Conservation (phyloP, 1,284 basidiomycete species). For the Hymenochaete sp. region DNA sequence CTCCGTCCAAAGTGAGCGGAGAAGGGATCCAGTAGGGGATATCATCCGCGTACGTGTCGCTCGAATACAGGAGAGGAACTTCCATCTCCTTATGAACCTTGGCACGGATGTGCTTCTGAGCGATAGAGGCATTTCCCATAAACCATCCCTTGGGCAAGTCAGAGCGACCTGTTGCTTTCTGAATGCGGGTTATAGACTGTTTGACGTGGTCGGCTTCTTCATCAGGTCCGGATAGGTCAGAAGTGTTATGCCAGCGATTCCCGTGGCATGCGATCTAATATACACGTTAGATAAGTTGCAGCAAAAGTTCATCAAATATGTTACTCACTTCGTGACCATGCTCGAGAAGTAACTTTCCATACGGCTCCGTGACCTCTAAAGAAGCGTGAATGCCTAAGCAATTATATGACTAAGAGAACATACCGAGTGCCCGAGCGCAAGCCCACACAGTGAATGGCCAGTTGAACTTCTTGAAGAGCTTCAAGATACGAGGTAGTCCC, state of each 20-base stretch:
- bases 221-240: constrained; percentile 3
- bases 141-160: constrained; percentile 14
- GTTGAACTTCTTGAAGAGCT: constrained; percentile 27
- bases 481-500: constrained; percentile 28
- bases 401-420: constrained; percentile 28
- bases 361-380: constrained; percentile 27
- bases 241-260: constrained; percentile 3
- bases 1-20: constrained; percentile 14
- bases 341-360: constrained; percentile 1
- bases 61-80: constrained; percentile 21
- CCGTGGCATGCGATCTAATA: constrained; percentile 4
- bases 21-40: constrained; percentile 31
- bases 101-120: constrained; percentile 18
- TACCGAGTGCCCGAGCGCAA: constrained; percentile 28
- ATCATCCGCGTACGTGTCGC: constrained; percentile 29
- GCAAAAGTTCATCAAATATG: too few species aligned
- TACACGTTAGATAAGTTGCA: not conserved
- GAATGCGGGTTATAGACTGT: constrained; percentile 21
- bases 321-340: not conserved
- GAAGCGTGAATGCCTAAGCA: constrained; percentile 24
- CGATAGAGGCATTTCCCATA: constrained; percentile 17
- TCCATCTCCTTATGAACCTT: constrained; percentile 20
- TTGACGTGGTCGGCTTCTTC: constrained; percentile 1
- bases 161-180: not conserved
- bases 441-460: constrained; percentile 28